Base-by-base conservation (phyloP, 2,329 filamentous ascomycete species). In the Kalmusia sp. region DNA sequence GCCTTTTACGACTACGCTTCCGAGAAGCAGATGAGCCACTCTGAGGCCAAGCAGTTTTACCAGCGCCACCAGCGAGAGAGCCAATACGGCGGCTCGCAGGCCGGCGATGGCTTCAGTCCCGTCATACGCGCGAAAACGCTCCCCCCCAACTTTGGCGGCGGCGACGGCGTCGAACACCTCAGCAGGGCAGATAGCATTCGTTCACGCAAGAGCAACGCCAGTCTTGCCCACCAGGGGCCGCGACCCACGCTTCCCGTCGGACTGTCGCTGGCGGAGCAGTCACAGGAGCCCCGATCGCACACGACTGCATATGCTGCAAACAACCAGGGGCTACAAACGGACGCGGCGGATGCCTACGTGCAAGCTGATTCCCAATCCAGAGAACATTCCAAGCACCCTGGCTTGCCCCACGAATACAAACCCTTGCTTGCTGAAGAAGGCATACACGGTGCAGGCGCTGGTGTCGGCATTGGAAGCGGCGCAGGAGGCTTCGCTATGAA, bases 31-130 rank as follows among this genome's bases (percentile, higher is more conserved):
- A 90, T 96, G 87, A 96, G 89, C 68, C 92, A 96, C 74, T 88
- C 91, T 22, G 95, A 99, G 72, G 91, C 93, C 54, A 98, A 96
- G 76, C 84, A 97, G 58, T 96, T 98, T 78, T 99, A 96, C 74
- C 93, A 97, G 77, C 84, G 91, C 61, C 92, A 91, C 75, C 90
- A 92, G 74, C 80, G 87, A 52, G 89, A 88, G 57, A 80, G 77
- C 34, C 68, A 79, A 58, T 68, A 69, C 68, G 76, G 64, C 55
- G 75, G 68, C 69, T 72, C 70, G 17, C 75, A 75, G 54, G 72
- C 74, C 7, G 70, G 65, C 15, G 75, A 77, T 35, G 61, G 54
- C 4, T 68, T 69, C 50, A 79, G 74, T 48, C 79, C 79, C 6
- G 64, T 79, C 40, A 66, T 77, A 40, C 72, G 74, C 35, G 74